Base-by-base conservation (phyloP, 176 grass and related monocot genomes). In the Paspalum notatum region DNA sequence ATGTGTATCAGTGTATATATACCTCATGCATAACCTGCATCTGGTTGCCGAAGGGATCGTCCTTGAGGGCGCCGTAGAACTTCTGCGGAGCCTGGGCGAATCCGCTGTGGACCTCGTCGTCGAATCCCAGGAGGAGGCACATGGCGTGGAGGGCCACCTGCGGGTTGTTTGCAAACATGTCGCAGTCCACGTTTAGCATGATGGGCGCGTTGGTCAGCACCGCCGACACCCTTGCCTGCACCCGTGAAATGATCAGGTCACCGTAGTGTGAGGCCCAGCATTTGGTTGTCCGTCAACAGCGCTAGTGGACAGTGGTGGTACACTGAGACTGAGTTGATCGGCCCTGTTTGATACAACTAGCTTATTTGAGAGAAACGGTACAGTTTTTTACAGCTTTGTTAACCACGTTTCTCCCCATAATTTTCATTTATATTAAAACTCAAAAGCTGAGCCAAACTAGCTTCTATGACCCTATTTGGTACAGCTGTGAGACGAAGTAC, bases 181-280 rank as follows among this genome's bases (percentile, higher is more conserved):
- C 87, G 72, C 91, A 93, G 8, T 93, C 91, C 72, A 93, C 84
- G 9, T 93, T 93, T 9, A 93, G 72, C 84, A 87, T 87, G 77
- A 93, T 39, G 0, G 87, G 87, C 1, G 87, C 81, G 39, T 93
- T 93, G 5, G 77, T 93, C 81, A 90, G 56, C 66, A 93, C 72
- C 0, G 27, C 84, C 0, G 91, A 93, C 44, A 85, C 91, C 76
- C 91, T 87, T 18, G 87, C 78, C 91, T 93, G 72, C 52, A 37
- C 13, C 15, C 13, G 4, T n/a, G 0, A 12, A 16, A 14, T 4
- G 1, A 53, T 53, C 51, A 53, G 51, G 9, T 25, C 15, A n/a
- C n/a, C n/a, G n/a, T n/a, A n/a, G n/a, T n/a, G n/a, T n/a, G n/a
- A n/a, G n/a, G n/a, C n/a, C n/a, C n/a, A n/a, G n/a, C n/a, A n/a